Evolutionary conservation across 1,284 basidiomycete genomes (phyloP).

Genomic region (Cerioporus squamosus): DNA sequence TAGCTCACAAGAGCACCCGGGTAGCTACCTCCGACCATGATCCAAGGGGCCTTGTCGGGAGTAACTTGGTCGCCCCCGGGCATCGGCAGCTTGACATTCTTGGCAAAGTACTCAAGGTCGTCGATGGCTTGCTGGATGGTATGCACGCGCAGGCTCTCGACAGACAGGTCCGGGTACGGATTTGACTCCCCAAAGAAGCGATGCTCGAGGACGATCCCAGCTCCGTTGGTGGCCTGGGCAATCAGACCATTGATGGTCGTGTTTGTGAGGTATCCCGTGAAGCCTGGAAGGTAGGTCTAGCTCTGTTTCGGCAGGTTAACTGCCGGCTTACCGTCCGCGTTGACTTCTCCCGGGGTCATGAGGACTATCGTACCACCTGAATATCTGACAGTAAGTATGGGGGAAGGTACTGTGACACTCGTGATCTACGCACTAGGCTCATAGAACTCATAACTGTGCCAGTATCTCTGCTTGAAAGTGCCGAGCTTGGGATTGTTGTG

Average conservation of each 20-base stretch:
- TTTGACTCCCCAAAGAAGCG: conserved; percentile 58
- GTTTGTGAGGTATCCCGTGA: conserved; percentile 65
- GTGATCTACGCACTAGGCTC: conserved; percentile 44
- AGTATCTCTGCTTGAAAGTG: conserved; percentile 76
- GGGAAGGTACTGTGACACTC: neutral
- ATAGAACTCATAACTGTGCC: conserved; percentile 68
- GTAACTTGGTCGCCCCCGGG: conserved; percentile 61
- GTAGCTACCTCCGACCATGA: conserved; percentile 73
- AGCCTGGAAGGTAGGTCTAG: conserved; percentile 40
- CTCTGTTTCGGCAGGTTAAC: neutral
- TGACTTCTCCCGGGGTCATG: conserved; percentile 51
- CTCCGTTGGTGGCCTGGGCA: conserved; percentile 68
- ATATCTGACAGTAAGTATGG: neutral
- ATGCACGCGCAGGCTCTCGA: conserved; percentile 58
- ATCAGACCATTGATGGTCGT: conserved; percentile 65
- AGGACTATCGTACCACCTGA: conserved; percentile 72
- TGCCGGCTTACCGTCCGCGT: conserved; percentile 43
- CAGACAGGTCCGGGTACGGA: conserved; percentile 63
- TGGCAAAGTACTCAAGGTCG: conserved; percentile 71
- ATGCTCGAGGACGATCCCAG: conserved; percentile 63
- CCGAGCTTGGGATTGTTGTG: conserved; percentile 69
- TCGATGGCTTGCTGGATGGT: conserved; percentile 75
- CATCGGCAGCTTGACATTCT: conserved; percentile 69
- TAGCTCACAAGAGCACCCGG: conserved; percentile 63
- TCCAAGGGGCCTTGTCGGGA: conserved; percentile 66